These are phyloP conservation scores for Aspergillus texensis DNA, from an alignment of 2,329 filamentous ascomycete species.

Conservation along the genomic window DNA sequence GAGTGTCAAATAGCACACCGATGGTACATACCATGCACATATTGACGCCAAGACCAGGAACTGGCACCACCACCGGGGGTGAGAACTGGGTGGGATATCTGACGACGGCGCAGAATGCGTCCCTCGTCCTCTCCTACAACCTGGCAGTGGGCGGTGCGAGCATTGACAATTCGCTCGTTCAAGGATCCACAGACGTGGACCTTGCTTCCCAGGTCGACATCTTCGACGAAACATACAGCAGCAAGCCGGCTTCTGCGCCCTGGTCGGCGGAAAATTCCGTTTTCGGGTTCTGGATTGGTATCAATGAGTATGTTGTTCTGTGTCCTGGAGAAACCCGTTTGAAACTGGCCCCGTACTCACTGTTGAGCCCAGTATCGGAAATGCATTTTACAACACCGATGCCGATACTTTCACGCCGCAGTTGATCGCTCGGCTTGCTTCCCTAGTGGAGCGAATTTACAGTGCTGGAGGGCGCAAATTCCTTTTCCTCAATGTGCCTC, in stretches of 20 bases:
- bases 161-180: conserved; percentile 55
- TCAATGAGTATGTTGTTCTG: conserved; percentile 33
- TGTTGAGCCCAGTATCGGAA: conserved; percentile 25
- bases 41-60: conserved; percentile 41
- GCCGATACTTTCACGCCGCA: conserved; percentile 33
- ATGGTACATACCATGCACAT: background rate
- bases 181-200: conserved; percentile 52
- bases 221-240: conserved; percentile 45
- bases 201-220: conserved; percentile 53
- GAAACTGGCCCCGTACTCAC: background rate
- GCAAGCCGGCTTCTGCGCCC: conserved; percentile 32
- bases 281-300: conserved; percentile 39
- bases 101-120: conserved; percentile 51
- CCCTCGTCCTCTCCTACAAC: conserved; percentile 55
- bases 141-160: conserved; percentile 59
- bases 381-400: conserved; percentile 32
- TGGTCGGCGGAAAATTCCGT: conserved; percentile 31
- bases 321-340: background rate
- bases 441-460: conserved; percentile 52
- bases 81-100: conserved; percentile 57
- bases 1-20: background rate
- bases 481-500: conserved; percentile 61
- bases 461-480: conserved; percentile 60
- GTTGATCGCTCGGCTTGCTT: conserved; percentile 51
- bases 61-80: conserved; percentile 53